Evolutionary conservation across 177 flowering plant species (phyloP).

Genomic region (Vitis hybrid): DNA sequence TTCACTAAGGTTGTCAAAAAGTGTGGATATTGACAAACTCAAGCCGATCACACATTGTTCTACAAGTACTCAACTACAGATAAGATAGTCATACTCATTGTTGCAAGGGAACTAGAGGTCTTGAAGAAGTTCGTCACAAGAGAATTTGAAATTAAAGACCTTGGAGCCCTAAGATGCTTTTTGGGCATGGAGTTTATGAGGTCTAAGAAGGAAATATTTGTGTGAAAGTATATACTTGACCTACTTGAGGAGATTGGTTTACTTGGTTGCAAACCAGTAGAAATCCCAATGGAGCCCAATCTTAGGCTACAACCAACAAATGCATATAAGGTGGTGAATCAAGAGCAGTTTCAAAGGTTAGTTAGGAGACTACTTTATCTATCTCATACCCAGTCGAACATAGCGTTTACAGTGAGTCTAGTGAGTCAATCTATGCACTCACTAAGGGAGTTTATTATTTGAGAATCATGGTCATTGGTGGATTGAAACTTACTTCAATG

Average conservation of each 20-base stretch:
- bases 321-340: background rate
- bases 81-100: background rate
- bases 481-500: background rate
- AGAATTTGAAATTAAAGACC: background rate
- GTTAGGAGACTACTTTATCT: background rate
- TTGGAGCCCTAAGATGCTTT: background rate
- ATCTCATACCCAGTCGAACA: background rate
- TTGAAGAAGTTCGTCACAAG: background rate
- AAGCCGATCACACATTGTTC: too few species aligned
- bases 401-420: too few species aligned
- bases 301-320: background rate
- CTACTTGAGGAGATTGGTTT: too few species aligned
- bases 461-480: background rate
- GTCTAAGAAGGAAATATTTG: background rate
- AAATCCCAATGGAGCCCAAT: too few species aligned
- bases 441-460: background rate
- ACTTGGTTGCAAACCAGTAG: too few species aligned
- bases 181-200: background rate
- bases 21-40: too few species aligned
- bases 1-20: too few species aligned
- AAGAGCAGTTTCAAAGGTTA: background rate
- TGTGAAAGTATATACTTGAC: too few species aligned
- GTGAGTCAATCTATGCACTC: background rate
- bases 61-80: too few species aligned
- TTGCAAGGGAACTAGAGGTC: background rate